phyloP scores from a whole-genome alignment of 2,329 filamentous ascomycete genomes.

The Orbilia ellipsospora region DNA sequence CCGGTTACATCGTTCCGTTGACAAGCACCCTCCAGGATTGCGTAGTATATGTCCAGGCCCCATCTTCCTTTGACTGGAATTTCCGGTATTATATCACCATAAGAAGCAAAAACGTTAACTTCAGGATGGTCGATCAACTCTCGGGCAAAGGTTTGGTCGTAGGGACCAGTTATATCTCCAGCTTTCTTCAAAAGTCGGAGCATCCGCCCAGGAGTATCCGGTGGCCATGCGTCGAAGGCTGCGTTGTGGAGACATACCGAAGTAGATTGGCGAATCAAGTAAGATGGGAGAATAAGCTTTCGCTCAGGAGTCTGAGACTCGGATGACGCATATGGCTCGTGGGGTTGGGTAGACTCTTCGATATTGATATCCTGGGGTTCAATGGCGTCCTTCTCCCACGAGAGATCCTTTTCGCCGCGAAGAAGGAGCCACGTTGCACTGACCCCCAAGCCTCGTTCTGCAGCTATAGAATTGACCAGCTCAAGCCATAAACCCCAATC shows the following conservation, averaged over 20 bases:
- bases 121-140: constrained; percentile 44
- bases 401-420: constrained; percentile 21
- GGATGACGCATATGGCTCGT: background rate
- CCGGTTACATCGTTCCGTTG: constrained; percentile 30
- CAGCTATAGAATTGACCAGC: constrained; percentile 50
- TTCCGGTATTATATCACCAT: constrained; percentile 39
- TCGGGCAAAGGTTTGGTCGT: constrained; percentile 30
- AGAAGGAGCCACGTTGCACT: constrained; percentile 52
- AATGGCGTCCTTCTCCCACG: constrained; percentile 18
- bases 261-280: constrained; percentile 35
- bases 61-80: constrained; percentile 41
- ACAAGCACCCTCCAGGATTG: constrained; percentile 34
- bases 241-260: constrained; percentile 40
- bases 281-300: constrained; percentile 43
- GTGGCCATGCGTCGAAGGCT: constrained; percentile 48
- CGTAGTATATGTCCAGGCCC: constrained; percentile 40
- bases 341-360: background rate
- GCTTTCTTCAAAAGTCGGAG: constrained; percentile 32
- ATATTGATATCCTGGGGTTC: background rate
- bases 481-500: constrained; percentile 53
- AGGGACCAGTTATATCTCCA: constrained; percentile 33
- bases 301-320: background rate
- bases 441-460: constrained; percentile 44
- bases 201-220: constrained; percentile 46
- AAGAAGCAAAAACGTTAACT: constrained; percentile 43